phyloP scores from a whole-genome alignment of 177 flowering plant species.

The Vitis hybrid region DNA sequence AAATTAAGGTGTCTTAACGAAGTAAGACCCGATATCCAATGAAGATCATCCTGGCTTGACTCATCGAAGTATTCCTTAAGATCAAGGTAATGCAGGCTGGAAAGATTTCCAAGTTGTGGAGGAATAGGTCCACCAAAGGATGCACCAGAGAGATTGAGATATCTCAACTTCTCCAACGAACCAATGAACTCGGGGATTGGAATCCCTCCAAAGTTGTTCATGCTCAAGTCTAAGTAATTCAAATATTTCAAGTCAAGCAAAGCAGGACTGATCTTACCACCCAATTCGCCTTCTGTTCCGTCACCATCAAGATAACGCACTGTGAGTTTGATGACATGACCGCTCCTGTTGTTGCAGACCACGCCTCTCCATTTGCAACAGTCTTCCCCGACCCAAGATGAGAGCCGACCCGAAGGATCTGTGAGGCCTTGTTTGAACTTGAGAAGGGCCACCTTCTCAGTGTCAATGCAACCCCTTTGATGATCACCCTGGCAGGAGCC shows the following conservation, averaged over 20 bases:
- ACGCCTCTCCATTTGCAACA: slow-evolving; percentile 28
- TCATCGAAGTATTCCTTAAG: background rate
- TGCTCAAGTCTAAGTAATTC: slow-evolving; percentile 20
- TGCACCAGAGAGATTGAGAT: slow-evolving; percentile 22
- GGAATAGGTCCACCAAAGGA: slow-evolving; percentile 13
- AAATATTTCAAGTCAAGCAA: slow-evolving; percentile 19
- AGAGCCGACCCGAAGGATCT: slow-evolving; percentile 15
- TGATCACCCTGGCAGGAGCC: too few relatives aligned
- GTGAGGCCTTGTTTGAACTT: slow-evolving; percentile 14
- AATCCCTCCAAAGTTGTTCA: slow-evolving; percentile 13
- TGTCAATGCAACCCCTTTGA: background rate
- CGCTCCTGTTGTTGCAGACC: slow-evolving; percentile 4
- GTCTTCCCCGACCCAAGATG: slow-evolving; percentile 20
- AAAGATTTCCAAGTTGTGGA: slow-evolving; percentile 16
- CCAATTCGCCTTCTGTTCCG: background rate
- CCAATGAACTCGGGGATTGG: slow-evolving; percentile 20
- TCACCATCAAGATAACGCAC: background rate
- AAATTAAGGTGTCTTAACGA: slow-evolving; percentile 13
- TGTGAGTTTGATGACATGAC: slow-evolving; percentile 14
- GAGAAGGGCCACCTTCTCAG: slow-evolving; percentile 17
- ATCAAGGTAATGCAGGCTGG: slow-evolving; percentile 18
- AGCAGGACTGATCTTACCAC: slow-evolving; percentile 13
- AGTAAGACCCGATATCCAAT: slow-evolving; percentile 15
- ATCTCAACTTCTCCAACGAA: slow-evolving; percentile 7
- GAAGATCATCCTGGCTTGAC: background rate